These are phyloP conservation scores for Saccharomycopsis vini DNA, from an alignment of 805 yeast species.

Conservation along the genomic window DNA sequence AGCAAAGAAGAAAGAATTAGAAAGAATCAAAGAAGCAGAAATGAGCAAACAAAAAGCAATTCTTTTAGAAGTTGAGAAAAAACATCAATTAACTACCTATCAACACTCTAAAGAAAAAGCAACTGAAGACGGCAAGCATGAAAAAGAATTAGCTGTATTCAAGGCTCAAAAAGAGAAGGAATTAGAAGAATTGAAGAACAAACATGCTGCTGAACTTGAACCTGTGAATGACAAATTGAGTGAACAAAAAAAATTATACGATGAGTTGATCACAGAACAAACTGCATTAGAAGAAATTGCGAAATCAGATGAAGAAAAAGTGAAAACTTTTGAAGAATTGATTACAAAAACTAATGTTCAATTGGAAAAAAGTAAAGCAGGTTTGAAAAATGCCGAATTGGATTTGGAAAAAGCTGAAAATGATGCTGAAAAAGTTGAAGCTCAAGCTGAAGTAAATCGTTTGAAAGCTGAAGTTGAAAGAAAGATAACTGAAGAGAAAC, in stretches of 20 bases:
- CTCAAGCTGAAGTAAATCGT: conserved; percentile 14
- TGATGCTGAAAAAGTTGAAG: conserved; percentile 13
- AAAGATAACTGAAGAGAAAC: conserved; percentile 13
- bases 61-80: conserved; percentile 11
- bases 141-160: conserved; percentile 13
- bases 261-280: conserved; percentile 10
- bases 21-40: conserved; percentile 12
- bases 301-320: conserved; percentile 7
- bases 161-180: conserved; percentile 10
- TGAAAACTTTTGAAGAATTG: conserved; percentile 10
- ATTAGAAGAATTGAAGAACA: conserved; percentile 10
- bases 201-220: conserved; percentile 8
- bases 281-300: conserved; percentile 10
- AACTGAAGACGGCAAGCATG: conserved; percentile 3
- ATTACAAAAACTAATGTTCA: conserved; percentile 10
- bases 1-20: conserved; percentile 15
- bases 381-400: conserved; percentile 10
- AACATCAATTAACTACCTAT: conserved; percentile 14
- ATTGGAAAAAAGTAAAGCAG: conserved; percentile 10
- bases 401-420: conserved; percentile 7
- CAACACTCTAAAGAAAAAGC: conserved; percentile 10
- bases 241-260: conserved; percentile 4
- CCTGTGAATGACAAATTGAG: conserved; percentile 14
- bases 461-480: conserved; percentile 13
- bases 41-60: conserved; percentile 13